Evolutionary conservation across 2,329 filamentous ascomycete species (phyloP).

Genomic region (Ophiostoma australiae): DNA sequence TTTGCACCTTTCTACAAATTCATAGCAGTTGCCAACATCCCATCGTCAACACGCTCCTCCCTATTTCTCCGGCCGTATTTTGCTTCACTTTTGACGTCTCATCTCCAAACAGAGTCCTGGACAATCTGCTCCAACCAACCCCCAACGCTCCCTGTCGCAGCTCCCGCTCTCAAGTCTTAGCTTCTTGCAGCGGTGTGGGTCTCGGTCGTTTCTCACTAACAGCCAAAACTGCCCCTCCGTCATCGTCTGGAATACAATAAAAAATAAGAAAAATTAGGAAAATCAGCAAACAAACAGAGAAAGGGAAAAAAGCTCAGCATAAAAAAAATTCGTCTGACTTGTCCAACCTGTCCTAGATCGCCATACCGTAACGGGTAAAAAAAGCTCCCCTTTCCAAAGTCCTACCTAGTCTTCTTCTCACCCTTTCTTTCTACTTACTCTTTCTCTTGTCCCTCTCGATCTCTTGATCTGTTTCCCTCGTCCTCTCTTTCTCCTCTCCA

Average conservation of each 20-base stretch:
- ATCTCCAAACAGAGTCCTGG: neutral
- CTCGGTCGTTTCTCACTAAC: slow-evolving; percentile 19
- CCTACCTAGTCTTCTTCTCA: neutral
- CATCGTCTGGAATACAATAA: slow-evolving; percentile 17
- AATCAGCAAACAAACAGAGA: slow-evolving; percentile 18
- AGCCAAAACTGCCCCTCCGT: slow-evolving; percentile 23
- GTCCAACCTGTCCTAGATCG: slow-evolving; percentile 6
- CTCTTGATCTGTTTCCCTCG: neutral
- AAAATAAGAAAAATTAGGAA: slow-evolving; percentile 8
- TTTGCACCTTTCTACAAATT: neutral
- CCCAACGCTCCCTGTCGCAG: slow-evolving; percentile 20
- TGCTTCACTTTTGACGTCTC: neutral
- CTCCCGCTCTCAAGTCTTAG: slow-evolving; percentile 17
- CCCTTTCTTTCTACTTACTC: neutral
- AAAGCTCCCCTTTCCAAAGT: slow-evolving; percentile 13
- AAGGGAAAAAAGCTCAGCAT: slow-evolving; percentile 22
- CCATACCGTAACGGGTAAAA: slow-evolving; percentile 13
- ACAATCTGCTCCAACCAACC: slow-evolving; percentile 17
- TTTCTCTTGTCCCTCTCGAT: no score
- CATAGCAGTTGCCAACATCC: neutral
- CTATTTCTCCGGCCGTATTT: neutral
- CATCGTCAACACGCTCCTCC: neutral
- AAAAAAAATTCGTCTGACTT: slow-evolving; percentile 19
- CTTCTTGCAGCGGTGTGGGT: slow-evolving; percentile 22
- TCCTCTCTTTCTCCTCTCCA: neutral